Percentiles rank a stretch among this genome's conserved stretches.
These are phyloP conservation scores for Persicaria tinctoria DNA, from an alignment of 148 eudicot genomes.

Conservation along the genomic window DNA sequence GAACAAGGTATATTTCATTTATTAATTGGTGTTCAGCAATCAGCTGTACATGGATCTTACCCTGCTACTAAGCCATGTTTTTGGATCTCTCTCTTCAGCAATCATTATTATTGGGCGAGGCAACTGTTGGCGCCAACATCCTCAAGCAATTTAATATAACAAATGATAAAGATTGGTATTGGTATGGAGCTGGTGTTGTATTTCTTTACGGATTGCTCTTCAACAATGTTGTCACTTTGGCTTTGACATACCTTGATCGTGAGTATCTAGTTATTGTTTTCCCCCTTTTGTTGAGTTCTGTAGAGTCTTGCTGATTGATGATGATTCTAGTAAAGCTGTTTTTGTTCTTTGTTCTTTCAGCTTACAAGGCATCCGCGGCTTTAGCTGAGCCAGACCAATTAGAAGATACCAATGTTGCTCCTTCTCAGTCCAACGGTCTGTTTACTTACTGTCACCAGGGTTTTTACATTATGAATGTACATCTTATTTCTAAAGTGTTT, in stretches of 20 bases:
- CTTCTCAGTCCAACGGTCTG: not conserved
- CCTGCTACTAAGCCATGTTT: not conserved
- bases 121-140: conserved; percentile 43
- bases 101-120: conserved; percentile 28
- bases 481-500: not conserved
- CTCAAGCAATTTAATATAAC: conserved; percentile 43
- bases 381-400: conserved; percentile 24
- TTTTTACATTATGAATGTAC: not conserved
- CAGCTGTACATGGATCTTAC: not conserved
- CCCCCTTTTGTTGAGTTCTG: not conserved
- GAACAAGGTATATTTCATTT: conserved; percentile 39
- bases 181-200: conserved; percentile 71
- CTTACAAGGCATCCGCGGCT: conserved; percentile 48
- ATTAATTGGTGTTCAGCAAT: not conserved
- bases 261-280: conserved; percentile 19
- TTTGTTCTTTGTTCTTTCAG: conserved; percentile 29
- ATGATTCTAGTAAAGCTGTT: not conserved
- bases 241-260: conserved; percentile 62
- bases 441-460: not conserved
- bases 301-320: not conserved
- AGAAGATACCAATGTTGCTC: conserved; percentile 17
- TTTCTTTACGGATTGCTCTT: conserved; percentile 50
- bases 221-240: conserved; percentile 52
- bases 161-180: conserved; percentile 51
- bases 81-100: conserved; percentile 23